phyloP scores from a whole-genome alignment of 495 filamentous ascomycete genomes.

The Penicillium verhagenii region DNA sequence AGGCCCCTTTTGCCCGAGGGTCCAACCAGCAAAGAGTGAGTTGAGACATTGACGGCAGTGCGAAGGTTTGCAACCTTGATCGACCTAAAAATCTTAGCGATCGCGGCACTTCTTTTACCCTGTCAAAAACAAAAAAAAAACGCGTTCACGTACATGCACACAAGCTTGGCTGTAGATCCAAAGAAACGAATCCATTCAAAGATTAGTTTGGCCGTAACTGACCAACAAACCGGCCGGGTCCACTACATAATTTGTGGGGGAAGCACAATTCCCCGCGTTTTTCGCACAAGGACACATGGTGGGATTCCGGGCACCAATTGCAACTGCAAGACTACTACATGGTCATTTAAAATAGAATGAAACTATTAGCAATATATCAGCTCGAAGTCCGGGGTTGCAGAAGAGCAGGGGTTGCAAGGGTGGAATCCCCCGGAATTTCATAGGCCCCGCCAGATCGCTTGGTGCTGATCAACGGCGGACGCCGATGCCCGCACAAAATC shows the following conservation, averaged over 20 bases:
- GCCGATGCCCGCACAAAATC: conserved; percentile 6
- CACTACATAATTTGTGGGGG: conserved; percentile 2
- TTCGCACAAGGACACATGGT: not conserved
- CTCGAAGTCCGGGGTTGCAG: conserved; percentile 1
- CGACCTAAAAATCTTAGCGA: not conserved
- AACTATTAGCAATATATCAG: not conserved
- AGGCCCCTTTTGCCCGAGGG: not conserved
- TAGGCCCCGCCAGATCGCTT: not conserved
- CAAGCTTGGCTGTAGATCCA: not conserved
- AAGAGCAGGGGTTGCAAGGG: not conserved
- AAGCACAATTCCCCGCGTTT: not conserved
- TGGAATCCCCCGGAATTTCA: conserved; percentile 1
- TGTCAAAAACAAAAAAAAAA: no score
- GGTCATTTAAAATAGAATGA: not conserved
- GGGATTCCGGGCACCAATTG: conserved; percentile 6
- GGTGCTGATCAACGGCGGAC: conserved; percentile 9
- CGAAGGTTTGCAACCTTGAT: not conserved
- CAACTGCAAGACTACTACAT: not conserved
- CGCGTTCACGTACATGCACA: not conserved
- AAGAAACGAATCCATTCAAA: no score
- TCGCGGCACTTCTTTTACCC: not conserved
- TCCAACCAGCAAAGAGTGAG: no score
- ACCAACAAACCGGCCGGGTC: conserved; percentile 1
- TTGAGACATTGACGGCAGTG: no score
- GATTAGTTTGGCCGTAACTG: not conserved